phyloP scores from a whole-genome alignment of 768 basidiomycete species.

The Coprinellus micaceus region DNA sequence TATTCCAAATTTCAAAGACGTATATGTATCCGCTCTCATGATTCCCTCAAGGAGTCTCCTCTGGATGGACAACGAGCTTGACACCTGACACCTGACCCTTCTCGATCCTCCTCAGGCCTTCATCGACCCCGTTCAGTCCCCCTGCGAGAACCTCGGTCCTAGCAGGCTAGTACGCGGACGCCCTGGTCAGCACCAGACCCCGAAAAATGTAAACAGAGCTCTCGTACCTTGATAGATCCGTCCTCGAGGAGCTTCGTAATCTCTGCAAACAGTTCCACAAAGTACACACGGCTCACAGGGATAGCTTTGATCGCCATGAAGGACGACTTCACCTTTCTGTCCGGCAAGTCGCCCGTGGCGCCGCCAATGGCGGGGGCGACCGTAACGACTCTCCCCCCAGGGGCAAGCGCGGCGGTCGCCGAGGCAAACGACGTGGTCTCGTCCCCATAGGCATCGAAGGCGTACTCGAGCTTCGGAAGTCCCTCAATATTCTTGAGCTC shows the following conservation, averaged over 20 bases:
- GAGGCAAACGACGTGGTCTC: slow-evolving; percentile 14
- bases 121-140: slow-evolving; percentile 41
- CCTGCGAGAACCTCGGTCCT: slow-evolving; percentile 36
- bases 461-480: slow-evolving; percentile 18
- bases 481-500: slow-evolving; percentile 13
- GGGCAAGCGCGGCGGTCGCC: slow-evolving; percentile 25
- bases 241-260: slow-evolving; percentile 28
- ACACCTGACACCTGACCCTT: slow-evolving; percentile 37
- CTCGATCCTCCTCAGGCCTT: slow-evolving; percentile 38
- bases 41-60: slow-evolving; percentile 30
- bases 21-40: too few species aligned
- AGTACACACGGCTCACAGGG: slow-evolving; percentile 17
- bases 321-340: slow-evolving; percentile 10
- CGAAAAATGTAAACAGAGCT: background rate
- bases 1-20: too few species aligned
- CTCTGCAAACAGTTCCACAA: slow-evolving; percentile 20
- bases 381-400: slow-evolving; percentile 31
- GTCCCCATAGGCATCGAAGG: slow-evolving; percentile 23
- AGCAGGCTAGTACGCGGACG: slow-evolving; percentile 33
- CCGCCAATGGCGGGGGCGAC: slow-evolving; percentile 19
- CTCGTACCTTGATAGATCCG: slow-evolving; percentile 31
- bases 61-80: slow-evolving; percentile 41
- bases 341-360: background rate
- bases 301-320: slow-evolving; percentile 21
- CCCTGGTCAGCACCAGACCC: background rate